phyloP scores from a whole-genome alignment of 371 early-diverging fungal species.

The Mucor lusitanicus region DNA sequence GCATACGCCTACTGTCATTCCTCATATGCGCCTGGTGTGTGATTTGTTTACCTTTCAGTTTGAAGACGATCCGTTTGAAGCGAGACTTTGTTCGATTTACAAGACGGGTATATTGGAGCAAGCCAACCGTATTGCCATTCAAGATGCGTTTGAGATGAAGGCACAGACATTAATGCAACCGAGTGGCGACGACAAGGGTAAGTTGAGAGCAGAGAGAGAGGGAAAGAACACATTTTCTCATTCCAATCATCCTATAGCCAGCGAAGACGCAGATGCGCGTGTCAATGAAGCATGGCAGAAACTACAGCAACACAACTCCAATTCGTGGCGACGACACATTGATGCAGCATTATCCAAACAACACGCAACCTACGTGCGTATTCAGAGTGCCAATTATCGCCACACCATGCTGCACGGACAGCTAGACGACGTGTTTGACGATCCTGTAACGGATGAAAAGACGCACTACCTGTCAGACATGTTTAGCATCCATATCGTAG shows the following conservation, averaged over 20 bases:
- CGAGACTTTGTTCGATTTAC: constrained; percentile 36
- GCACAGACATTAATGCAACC: constrained; percentile 20
- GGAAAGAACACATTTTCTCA: no score
- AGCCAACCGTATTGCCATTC: constrained; percentile 38
- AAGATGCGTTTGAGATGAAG: constrained; percentile 50
- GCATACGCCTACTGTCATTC: constrained; percentile 8
- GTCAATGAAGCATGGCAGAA: constrained; percentile 11
- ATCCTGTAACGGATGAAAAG: neutral
- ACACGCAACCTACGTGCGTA: neutral
- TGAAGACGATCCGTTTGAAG: constrained; percentile 56
- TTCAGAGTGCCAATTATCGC: constrained; percentile 4
- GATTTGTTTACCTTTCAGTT: constrained; percentile 25
- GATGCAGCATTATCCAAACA: constrained; percentile 25
- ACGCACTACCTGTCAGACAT: neutral
- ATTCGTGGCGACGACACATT: constrained; percentile 44
- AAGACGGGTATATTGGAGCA: constrained; percentile 49
- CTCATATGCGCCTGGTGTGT: constrained; percentile 1
- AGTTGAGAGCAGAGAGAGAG: neutral
- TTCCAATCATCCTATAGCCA: no score
- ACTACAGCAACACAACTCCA: constrained; percentile 21
- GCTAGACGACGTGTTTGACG: constrained; percentile 8
- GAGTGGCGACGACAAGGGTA: neutral
- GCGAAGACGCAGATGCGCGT: neutral
- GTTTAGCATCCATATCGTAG: constrained; percentile 12
- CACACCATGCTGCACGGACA: neutral